These are phyloP conservation scores for Aspergillus texensis DNA, from an alignment of 2,329 filamentous ascomycete species.

Conservation along the genomic window DNA sequence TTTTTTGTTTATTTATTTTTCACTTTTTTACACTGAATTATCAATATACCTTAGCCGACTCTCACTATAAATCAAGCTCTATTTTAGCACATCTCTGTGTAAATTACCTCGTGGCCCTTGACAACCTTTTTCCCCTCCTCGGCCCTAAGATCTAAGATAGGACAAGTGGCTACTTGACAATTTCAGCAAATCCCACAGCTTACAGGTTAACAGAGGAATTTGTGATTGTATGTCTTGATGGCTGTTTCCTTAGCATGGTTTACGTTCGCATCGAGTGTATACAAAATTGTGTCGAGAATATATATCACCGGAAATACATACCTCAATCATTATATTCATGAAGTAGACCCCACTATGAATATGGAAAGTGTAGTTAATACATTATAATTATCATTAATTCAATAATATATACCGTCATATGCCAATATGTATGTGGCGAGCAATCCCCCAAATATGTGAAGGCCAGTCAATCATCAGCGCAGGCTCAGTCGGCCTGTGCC, in stretches of 20 bases:
- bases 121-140: not conserved
- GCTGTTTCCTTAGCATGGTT: not conserved
- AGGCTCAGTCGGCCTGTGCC: not conserved
- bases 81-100: not conserved
- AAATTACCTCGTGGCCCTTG: not conserved
- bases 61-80: slow-evolving; percentile 13
- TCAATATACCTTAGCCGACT: slow-evolving; percentile 23
- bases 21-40: slow-evolving; percentile 3
- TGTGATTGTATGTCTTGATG: not conserved
- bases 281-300: not conserved
- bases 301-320: not conserved
- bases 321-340: not conserved
- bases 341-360: not conserved
- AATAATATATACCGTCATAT: slow-evolving; percentile 9
- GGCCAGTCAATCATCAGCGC: not conserved
- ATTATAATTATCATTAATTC: slow-evolving; percentile 8
- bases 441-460: not conserved
- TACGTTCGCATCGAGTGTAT: not conserved
- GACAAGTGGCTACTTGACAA: not conserved
- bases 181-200: not conserved
- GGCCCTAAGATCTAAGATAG: not conserved
- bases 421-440: slow-evolving; percentile 8
- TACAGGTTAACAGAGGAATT: not conserved
- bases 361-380: not conserved
- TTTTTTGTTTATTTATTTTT: slow-evolving; percentile 13